Base-by-base conservation (phyloP, 495 filamentous ascomycete species). In the Penicillium chermesinum region DNA sequence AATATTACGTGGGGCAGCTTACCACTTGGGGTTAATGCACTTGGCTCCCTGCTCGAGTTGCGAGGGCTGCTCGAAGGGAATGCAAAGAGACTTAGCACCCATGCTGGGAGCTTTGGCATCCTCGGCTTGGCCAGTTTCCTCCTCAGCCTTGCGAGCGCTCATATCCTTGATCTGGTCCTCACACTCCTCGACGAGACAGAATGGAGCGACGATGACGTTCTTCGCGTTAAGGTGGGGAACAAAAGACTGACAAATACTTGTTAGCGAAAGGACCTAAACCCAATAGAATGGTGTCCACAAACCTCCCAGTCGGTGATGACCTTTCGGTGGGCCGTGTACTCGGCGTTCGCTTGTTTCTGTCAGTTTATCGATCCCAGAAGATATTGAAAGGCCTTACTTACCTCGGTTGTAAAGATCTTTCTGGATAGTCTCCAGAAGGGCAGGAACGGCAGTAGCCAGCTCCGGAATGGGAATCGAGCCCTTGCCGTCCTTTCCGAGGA, bases 81-180 rank as follows among this genome's bases (percentile, higher is more conserved):
- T 96, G 66, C 93, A 98, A 58, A 98, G 76, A 51, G 82, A 87
- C 82, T 98, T 98, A 59, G 93, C 94, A 50, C 93, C 93, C 94
- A 97, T 97, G 53, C 81, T 85, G 38, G 94, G 93, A 15, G 86
- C 87, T 58, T 82, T 84, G 55, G 86, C 76, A 58, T 90, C 88
- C 53, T 89, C 82, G 10, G 88, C 80, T 30, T 72, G 77, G 41
- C 83, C 85, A 33, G 78, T 73, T 14, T 79, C 74, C 44, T 86
- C 81, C 58, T 84, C 81, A 12, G 75, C 75, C 60, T 80, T 86
- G 42, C 86, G 80, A 17, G 83, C 85, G 52, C 87, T 93, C 64
- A 84, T 67, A 37, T 94, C 88, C 76, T 98, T 98, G 74, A 98
- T 87, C 65, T 85, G 75, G 58, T 96, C 90, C 73, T 96, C 91